These are phyloP conservation scores for Bipolaris bicolor DNA, from an alignment of 2,329 filamentous ascomycete genomes.

Conservation along the genomic window DNA sequence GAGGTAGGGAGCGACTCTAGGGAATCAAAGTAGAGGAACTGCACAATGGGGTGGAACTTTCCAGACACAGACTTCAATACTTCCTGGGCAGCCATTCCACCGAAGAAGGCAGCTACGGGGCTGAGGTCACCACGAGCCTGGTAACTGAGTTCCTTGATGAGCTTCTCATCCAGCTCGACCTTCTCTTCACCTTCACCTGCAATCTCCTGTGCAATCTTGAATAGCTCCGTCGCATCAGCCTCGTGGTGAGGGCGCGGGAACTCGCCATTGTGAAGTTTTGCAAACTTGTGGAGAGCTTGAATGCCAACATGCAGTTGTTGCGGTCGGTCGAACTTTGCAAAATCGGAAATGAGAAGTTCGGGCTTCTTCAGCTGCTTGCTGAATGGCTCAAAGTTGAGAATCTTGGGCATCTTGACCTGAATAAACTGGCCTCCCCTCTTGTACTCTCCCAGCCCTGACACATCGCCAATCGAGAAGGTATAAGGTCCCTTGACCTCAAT, in stretches of 20 bases:
- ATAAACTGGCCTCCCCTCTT: slow-evolving; percentile 86
- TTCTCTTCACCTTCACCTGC: slow-evolving; percentile 71
- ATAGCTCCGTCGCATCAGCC: slow-evolving; percentile 77
- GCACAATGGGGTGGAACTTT: slow-evolving; percentile 94
- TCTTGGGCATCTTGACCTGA: slow-evolving; percentile 98
- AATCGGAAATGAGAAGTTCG: slow-evolving; percentile 90
- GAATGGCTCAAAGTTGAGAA: slow-evolving; percentile 85
- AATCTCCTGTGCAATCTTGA: slow-evolving; percentile 76
- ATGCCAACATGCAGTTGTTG: slow-evolving; percentile 90
- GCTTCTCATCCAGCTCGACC: slow-evolving; percentile 86
- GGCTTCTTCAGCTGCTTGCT: slow-evolving; percentile 81
- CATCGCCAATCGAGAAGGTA: slow-evolving; percentile 95
- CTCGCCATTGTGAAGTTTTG: slow-evolving; percentile 70
- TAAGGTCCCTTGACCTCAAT: slow-evolving; percentile 93
- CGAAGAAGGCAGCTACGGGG: slow-evolving; percentile 93
- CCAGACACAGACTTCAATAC: slow-evolving; percentile 96
- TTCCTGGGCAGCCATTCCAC: slow-evolving; percentile 91
- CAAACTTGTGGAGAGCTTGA: slow-evolving; percentile 89
- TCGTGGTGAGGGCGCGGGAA: slow-evolving; percentile 85
- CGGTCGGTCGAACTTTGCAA: slow-evolving; percentile 95
- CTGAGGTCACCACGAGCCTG: slow-evolving; percentile 90
- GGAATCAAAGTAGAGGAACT: slow-evolving; percentile 98
- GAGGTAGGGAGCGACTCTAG: slow-evolving; percentile 89
- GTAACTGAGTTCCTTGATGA: slow-evolving; percentile 91
- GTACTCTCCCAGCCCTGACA: slow-evolving; percentile 85